These are phyloP conservation scores for Veloboletus limbatus DNA, from an alignment of 1,284 basidiomycete species.

Conservation along the genomic window DNA sequence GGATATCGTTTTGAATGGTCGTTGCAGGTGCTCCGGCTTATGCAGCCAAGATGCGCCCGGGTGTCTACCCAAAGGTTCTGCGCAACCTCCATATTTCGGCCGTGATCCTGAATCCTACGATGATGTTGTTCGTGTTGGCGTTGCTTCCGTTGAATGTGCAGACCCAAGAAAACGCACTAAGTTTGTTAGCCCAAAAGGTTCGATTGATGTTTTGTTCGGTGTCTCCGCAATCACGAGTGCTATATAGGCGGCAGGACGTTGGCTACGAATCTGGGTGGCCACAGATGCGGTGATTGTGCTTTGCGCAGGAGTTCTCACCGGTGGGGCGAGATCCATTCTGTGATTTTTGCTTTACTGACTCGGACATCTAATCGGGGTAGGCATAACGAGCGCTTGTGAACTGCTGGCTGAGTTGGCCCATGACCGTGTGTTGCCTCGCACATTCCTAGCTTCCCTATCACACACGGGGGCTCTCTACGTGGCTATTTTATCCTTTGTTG, in stretches of 20 bases:
- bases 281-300: conserved; percentile 65
- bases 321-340: conserved; percentile 27
- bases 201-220: conserved; percentile 3
- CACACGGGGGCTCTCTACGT: conserved; percentile 53
- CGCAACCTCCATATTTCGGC: conserved; percentile 62
- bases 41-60: conserved; percentile 53
- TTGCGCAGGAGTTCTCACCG: conserved; percentile 67
- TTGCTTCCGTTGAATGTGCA: conserved; percentile 52
- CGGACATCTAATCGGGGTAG: conserved; percentile 30
- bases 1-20: not conserved
- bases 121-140: conserved; percentile 59
- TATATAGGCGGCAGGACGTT: conserved; percentile 48
- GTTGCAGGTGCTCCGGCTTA: conserved; percentile 60
- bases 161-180: conserved; percentile 56
- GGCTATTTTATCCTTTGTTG: conserved; percentile 50
- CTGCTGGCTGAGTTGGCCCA: conserved; percentile 56
- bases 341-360: conserved; percentile 5
- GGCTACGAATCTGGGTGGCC: conserved; percentile 59
- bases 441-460: conserved; percentile 50
- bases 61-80: conserved; percentile 54
- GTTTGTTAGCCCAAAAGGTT: conserved; percentile 55
- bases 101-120: conserved; percentile 49
- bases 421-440: conserved; percentile 56
- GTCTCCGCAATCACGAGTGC: conserved; percentile 1
- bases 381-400: conserved; percentile 58